Base-by-base conservation (phyloP, 2,329 filamentous ascomycete genomes). In the Boeremia exigua region DNA sequence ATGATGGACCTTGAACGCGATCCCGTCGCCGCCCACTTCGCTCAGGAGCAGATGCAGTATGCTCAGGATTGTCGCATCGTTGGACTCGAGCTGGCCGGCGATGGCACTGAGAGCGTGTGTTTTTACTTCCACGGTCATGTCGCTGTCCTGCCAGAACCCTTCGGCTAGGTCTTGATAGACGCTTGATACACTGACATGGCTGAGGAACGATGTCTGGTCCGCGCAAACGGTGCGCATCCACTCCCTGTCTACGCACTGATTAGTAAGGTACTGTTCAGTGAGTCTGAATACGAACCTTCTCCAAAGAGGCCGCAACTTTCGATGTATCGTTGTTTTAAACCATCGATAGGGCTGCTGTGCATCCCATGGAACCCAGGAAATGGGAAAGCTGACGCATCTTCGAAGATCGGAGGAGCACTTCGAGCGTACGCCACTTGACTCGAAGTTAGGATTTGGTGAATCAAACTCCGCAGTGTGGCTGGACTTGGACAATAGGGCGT, bases 41-140 rank as follows among this genome's bases (percentile, higher is more conserved):
- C 72, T 72, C 19, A 70, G 51, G 2, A 75, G 64, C 15, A 75
- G 65, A 48, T 74, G 57, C 8, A 71, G 39, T 36, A 74, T 73
- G 48, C 68, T 70, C 15, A 74, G 39, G 17, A 73, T 68, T 2
- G 66, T 72, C 14, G 64, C 65, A 38, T 74, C 68, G 34, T 71
- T 70, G 9, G 62, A 66, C 23, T 62, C 56, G 10, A 73, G 55
- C 17, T 61, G 64, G n/a, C 67, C 62, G 9, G 64, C 67, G 14
- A 75, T 66, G 23, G 65, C 59, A 6, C 64, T 56, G 14, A 75
- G 48, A 5, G 71, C 52, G 47, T 65, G 68, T 2, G 69, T 70
- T 42, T 73, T 73, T n/a, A 66, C 71, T 50, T 65, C 67, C 30
- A 72, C 65, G 7, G 71, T 75, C 29, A 71, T 63, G 7, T 61